These are phyloP conservation scores for Bidens hawaiensis DNA, from an alignment of 140 eudicot species.

Conservation along the genomic window DNA sequence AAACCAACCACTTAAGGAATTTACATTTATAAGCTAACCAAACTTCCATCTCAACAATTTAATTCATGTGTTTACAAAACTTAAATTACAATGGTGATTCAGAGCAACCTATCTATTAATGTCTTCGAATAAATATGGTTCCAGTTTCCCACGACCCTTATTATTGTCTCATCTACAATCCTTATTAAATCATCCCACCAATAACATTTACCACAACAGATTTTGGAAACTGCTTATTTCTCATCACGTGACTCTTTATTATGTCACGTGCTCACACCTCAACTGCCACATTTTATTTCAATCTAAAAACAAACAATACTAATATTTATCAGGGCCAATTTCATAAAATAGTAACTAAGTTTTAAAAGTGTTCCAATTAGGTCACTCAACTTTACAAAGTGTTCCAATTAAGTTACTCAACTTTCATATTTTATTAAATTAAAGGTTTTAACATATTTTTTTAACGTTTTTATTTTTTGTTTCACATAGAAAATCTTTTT, in stretches of 20 bases:
- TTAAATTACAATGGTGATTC: slow-evolving; percentile 17
- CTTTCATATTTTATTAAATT: no score
- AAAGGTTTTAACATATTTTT: no score
- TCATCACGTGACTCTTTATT: slow-evolving; percentile 31
- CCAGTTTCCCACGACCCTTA: slow-evolving; percentile 27
- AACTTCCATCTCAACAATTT: slow-evolving; percentile 12
- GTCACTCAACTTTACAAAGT: no score
- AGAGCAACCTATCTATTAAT: slow-evolving; percentile 11
- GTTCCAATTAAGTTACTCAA: no score
- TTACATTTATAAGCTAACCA: slow-evolving; percentile 14
- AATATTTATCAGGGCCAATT: no score
- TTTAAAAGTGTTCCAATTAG: no score
- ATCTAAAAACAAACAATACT: no score
- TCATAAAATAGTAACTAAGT: no score
- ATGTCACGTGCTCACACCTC: slow-evolving; percentile 23
- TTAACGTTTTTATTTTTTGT: no score
- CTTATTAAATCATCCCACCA: slow-evolving; percentile 27
- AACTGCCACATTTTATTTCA: slow-evolving; percentile 8
- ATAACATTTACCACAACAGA: slow-evolving; percentile 23
- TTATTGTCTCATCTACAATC: slow-evolving; percentile 27
- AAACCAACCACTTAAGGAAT: slow-evolving; percentile 20
- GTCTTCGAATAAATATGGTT: slow-evolving; percentile 16
- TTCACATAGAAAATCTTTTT: no score
- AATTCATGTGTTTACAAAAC: slow-evolving; percentile 7
- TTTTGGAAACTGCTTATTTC: slow-evolving; percentile 23